Evolutionary conservation across 2,329 filamentous ascomycete species (phyloP), one percentile per base, ranked within the genome.

Genomic region (Phaeosphaeria sp.): DNA sequence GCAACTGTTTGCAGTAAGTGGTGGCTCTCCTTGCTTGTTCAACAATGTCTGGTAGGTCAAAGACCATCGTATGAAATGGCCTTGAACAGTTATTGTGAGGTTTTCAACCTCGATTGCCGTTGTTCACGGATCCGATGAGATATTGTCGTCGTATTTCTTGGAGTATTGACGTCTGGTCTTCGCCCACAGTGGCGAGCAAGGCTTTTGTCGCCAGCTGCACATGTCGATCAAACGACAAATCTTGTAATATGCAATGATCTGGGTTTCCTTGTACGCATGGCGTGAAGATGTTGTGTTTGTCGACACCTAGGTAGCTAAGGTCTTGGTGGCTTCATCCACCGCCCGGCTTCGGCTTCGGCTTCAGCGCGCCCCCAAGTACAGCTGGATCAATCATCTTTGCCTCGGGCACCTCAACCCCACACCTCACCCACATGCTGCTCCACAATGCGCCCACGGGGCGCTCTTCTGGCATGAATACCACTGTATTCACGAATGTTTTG

Each of bases 391-490:
- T 53, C 49, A 75, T 59, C 47, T 62, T 67, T 17, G 68, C 67
- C 44, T 72, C 69, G 3, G 69, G 65, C 17, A 67, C 68, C 9
- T 72, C 68, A 6, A 76, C 63, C 20, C 72, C 72, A 58, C 74
- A 77, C 25, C 59, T 68, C 3, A 76, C 67, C 33, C 54, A 73
- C 73, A 76, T 76, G 55, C 73, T 76, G 42, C 55, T 72, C 74
- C 74, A 77, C 7, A 70, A 53, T 11, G 68, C 73, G 6, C 72
- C 74, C 1, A 73, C 68, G 7, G 69, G 51, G 33, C 72, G 65
- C 50, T 75, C 72, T 41, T 77, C 74, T 1, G 72, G 72, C 70
- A 76, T 73, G 54, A 75, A 76, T 0, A 76, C 72, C 0, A 73
- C 72, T 0, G 72, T 76, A 17, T 75, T 77, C 11, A 75, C 66